Base-by-base conservation (phyloP, 2,329 filamentous ascomycete genomes). In the Monosporascus sp. region DNA sequence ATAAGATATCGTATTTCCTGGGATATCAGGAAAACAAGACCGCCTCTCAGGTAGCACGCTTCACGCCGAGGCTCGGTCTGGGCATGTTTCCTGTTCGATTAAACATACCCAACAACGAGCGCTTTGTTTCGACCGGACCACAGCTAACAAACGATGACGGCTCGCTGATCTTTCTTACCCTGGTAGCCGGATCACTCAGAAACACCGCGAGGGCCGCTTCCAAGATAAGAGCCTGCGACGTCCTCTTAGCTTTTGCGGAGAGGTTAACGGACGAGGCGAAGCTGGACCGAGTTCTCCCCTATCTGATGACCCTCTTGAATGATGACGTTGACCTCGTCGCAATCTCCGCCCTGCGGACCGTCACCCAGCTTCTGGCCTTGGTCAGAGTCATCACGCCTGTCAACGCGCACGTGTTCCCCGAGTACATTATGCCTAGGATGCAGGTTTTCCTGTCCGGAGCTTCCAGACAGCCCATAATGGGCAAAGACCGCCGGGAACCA, bases 1-100 rank as follows among this genome's bases (percentile, higher is more conserved):
- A 99, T 69, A 99, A 97, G 70, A 96, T 99, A 50, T 91, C 93
- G 0, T 96, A 95, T 66, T 95, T 96, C 54, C 79, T 99, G 1
- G 92, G 90, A 16, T 91, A 91, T 56, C 81, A 83, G 27, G 77
- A 85, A 44, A 78, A 78, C 2, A 65, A 70, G 16, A 60, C 66
- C 11, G 53, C 60, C 3, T 52, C 60, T 1, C 60, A 66, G 22
- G 56, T 64, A 20, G 61, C 63, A 27, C 66, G 72, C 24, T 67
- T 75, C 4, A 71, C 75, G 3, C 72, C 74, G 2, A 74, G 78
- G 41, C 75, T 84, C 8, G 80, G 78, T 2, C 71, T 85, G 19
- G 78, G 80, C 2, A 77, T 90, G 22, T 90, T 96, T 53, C 92
- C 93, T 0, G 79, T 97, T 16, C 85, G 89, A 55, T 76, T 97